Percentiles rank a stretch among this genome's conserved stretches.
Conservation (phyloP, 352 stramenopile genomes). For the Globisporangium paroecandrum region DNA sequence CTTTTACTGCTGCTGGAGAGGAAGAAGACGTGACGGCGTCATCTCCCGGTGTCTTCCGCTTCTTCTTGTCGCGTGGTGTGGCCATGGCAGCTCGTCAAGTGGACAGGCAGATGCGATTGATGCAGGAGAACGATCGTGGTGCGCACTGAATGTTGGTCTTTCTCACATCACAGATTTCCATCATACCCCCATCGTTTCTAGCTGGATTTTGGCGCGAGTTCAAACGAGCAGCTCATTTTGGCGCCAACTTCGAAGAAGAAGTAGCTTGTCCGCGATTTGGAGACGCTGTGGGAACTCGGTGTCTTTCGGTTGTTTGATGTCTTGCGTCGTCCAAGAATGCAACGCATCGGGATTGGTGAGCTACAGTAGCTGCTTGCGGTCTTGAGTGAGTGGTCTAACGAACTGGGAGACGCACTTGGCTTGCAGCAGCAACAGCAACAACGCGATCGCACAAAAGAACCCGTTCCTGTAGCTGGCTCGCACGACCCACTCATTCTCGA, state of each 20-base stretch:
- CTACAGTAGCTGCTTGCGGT: too few species aligned
- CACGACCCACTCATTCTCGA: background rate
- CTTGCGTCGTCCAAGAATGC: too few species aligned
- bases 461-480: background rate
- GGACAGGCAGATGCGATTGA: too few species aligned
- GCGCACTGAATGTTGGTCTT: background rate
- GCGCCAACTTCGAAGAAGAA: background rate
- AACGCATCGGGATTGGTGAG: too few species aligned
- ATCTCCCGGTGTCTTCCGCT: background rate
- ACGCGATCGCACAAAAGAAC: background rate
- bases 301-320: too few species aligned
- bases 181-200: too few species aligned
- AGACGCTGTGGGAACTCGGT: too few species aligned
- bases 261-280: too few species aligned
- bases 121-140: too few species aligned
- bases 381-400: background rate
- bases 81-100: background rate
- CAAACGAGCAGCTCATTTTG: background rate
- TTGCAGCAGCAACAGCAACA: background rate
- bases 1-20: background rate
- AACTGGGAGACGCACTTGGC: background rate
- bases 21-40: background rate
- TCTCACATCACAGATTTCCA: background rate
- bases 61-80: background rate
- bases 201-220: background rate